Percentiles rank a stretch among this genome's conserved stretches.
These are phyloP conservation scores for Cylindrotheca closterium DNA, from an alignment of 108 stramenopile species.

Conservation along the genomic window DNA sequence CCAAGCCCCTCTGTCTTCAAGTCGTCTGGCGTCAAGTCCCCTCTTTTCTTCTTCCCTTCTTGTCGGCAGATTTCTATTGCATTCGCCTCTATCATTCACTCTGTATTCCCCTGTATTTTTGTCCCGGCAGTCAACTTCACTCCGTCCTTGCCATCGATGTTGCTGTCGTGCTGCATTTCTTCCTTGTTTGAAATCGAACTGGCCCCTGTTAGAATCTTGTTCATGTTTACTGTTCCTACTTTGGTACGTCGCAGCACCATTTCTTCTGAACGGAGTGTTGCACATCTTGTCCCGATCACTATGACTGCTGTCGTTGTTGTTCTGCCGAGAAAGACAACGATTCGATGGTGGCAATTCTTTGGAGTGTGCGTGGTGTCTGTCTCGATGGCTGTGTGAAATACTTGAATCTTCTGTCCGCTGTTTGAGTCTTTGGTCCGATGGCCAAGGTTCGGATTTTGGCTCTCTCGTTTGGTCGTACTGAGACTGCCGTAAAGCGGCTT, in stretches of 20 bases:
- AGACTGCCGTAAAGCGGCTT: not conserved
- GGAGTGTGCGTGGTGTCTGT: not conserved
- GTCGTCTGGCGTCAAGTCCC: not conserved
- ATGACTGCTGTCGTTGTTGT: not conserved
- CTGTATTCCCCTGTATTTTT: not conserved
- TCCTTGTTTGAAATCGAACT: not conserved
- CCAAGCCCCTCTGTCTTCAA: not conserved
- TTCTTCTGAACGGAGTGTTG: not conserved
- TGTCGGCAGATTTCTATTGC: not conserved
- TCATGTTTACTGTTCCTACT: not conserved
- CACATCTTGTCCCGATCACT: not conserved
- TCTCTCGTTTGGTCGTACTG: not conserved
- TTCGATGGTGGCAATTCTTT: not conserved
- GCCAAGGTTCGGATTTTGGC: not conserved
- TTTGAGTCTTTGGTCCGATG: not conserved
- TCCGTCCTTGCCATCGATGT: not conserved
- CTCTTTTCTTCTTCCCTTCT: not conserved
- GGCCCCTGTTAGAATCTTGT: not conserved
- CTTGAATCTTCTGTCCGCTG: too few relatives aligned
- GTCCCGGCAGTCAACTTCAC: not conserved
- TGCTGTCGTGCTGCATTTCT: not conserved
- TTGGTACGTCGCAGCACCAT: not conserved
- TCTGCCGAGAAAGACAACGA: not conserved
- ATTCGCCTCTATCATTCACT: not conserved
- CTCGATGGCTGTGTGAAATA: too few relatives aligned